Conservation (phyloP, 2,329 filamentous ascomycete genomes). For the Cladosporium sp. region DNA sequence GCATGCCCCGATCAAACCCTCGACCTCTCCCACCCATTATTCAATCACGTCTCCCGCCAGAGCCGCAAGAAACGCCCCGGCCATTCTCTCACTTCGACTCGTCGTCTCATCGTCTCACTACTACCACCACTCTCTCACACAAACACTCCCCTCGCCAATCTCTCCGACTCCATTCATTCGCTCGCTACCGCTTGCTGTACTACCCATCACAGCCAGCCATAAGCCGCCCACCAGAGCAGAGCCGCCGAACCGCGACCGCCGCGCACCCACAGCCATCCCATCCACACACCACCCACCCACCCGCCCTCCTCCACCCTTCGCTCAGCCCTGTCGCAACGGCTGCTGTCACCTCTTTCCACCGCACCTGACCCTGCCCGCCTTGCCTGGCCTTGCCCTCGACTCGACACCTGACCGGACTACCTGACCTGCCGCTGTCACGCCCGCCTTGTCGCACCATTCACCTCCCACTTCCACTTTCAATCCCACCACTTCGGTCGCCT, state of each 20-base stretch:
- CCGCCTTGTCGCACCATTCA: conserved; percentile 4
- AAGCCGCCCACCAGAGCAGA: not conserved
- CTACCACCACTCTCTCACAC: not conserved
- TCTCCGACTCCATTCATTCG: too few species aligned
- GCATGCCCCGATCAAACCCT: too few species aligned
- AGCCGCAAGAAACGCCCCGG: not conserved
- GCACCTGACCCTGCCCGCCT: not conserved
- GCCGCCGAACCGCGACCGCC: not conserved
- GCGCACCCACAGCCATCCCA: conserved; percentile 4
- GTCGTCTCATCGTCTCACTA: not conserved
- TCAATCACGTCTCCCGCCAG: too few species aligned
- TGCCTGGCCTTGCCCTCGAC: not conserved
- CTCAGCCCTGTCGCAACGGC: conserved; percentile 11
- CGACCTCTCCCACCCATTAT: too few species aligned
- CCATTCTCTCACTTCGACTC: not conserved
- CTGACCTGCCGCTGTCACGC: not conserved
- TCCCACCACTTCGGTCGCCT: conserved; percentile 11
- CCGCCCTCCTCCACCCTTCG: not conserved
- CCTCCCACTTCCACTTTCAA: not conserved
- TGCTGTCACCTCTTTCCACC: not conserved
- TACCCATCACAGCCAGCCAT: too few species aligned
- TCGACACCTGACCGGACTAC: conserved; percentile 1
- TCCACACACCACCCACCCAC: not conserved
- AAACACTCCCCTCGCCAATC: too few species aligned
- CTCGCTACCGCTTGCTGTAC: not conserved